Evolutionary conservation across 2,329 filamentous ascomycete genomes (phyloP).

Genomic region (Botrytis tulipae): DNA sequence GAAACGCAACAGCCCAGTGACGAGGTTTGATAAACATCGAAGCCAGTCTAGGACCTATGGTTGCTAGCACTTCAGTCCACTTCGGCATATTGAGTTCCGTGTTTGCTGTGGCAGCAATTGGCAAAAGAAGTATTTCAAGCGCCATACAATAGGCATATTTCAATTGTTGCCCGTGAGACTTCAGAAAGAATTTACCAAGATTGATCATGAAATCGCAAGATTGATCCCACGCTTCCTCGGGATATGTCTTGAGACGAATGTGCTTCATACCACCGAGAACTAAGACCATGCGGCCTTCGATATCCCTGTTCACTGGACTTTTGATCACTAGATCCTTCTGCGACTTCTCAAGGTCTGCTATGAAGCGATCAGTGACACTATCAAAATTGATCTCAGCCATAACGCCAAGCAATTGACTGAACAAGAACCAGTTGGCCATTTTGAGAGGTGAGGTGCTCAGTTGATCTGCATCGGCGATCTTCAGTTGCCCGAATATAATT

Average conservation of each 20-base stretch:
- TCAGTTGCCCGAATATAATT: slow-evolving; percentile 95
- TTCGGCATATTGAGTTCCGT: slow-evolving; percentile 75
- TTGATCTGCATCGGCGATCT: slow-evolving; percentile 81
- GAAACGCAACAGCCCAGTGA: slow-evolving; percentile 88
- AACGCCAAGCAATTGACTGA: slow-evolving; percentile 86
- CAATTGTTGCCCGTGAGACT: slow-evolving; percentile 81
- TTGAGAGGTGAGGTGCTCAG: slow-evolving; percentile 75
- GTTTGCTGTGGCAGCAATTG: slow-evolving; percentile 77
- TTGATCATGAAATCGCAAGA: slow-evolving; percentile 86
- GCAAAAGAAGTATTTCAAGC: slow-evolving; percentile 80
- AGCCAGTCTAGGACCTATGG: slow-evolving; percentile 72
- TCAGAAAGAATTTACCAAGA: slow-evolving; percentile 77
- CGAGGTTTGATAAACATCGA: slow-evolving; percentile 89
- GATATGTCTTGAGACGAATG: slow-evolving; percentile 70
- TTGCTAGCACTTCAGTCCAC: slow-evolving; percentile 82
- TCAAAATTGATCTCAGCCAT: slow-evolving; percentile 93
- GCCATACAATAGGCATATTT: slow-evolving; percentile 95
- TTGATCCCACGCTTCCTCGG: slow-evolving; percentile 75
- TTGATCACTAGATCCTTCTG: slow-evolving; percentile 75
- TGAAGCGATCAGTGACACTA: slow-evolving; percentile 78
- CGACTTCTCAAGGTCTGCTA: slow-evolving; percentile 74
- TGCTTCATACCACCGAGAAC: slow-evolving; percentile 91
- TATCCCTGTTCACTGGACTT: slow-evolving; percentile 62
- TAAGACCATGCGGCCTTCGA: slow-evolving; percentile 80
- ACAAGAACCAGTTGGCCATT: slow-evolving; percentile 93